Percentiles rank a stretch among this genome's conserved stretches.
Conservation (phyloP, 2,329 filamentous ascomycete genomes). For the Sphaerostilbella broomeana region DNA sequence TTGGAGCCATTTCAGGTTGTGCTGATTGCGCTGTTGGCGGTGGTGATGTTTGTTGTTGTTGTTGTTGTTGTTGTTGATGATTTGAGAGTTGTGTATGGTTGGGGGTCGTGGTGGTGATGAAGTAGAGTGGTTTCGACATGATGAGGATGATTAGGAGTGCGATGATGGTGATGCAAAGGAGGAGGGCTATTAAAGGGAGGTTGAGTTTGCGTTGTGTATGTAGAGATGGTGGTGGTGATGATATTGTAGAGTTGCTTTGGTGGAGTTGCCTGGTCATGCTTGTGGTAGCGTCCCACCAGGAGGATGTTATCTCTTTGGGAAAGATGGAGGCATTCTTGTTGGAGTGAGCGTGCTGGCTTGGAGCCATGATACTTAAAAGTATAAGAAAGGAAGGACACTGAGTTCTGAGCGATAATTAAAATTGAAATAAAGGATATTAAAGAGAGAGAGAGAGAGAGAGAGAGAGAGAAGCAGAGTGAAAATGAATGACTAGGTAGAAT, state of each 20-base stretch:
- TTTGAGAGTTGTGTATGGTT: too few species aligned
- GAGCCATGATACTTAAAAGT: too few species aligned
- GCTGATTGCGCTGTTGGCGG: neutral
- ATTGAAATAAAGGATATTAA: too few species aligned
- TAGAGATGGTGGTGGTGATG: neutral
- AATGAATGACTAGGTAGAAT: too few species aligned
- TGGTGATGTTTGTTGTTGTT: neutral
- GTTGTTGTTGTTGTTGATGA: neutral
- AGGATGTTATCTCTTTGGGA: too few species aligned
- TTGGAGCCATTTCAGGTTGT: neutral
- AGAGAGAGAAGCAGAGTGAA: too few species aligned
- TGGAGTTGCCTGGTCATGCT: neutral
- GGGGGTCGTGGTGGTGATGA: neutral
- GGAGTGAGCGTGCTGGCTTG: too few species aligned
- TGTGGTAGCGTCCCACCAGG: too few species aligned
- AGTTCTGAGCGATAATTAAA: too few species aligned
- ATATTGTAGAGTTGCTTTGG: neutral
- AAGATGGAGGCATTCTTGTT: too few species aligned
- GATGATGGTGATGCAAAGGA: constrained; percentile 1
- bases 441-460: too few species aligned
- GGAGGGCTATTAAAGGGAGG: neutral
- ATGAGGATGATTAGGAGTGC: neutral
- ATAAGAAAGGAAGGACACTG: too few species aligned
- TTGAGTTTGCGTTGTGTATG: neutral
- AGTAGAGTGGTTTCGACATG: neutral